phyloP scores from a whole-genome alignment of 768 basidiomycete genomes.

The Boletus sp. region DNA sequence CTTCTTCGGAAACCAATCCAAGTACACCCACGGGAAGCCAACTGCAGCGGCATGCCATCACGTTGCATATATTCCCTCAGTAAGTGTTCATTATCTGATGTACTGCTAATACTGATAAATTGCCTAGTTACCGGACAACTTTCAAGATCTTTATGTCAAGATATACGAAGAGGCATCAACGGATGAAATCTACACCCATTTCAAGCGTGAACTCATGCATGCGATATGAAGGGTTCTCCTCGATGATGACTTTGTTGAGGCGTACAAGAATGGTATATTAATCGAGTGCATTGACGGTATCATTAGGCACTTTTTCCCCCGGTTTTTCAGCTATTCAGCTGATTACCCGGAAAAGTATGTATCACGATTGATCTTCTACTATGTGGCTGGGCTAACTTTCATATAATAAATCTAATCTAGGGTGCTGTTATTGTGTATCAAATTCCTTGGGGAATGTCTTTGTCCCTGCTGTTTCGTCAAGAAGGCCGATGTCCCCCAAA shows the following conservation, averaged over 20 bases:
- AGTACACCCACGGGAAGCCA: constrained; percentile 11
- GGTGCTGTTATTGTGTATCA: neutral
- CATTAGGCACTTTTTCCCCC: neutral
- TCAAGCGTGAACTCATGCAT: constrained; percentile 4
- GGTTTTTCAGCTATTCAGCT: neutral
- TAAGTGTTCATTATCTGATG: neutral
- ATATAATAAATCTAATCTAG: neutral
- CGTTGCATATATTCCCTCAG: constrained; percentile 11
- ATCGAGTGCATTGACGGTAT: neutral
- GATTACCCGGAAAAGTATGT: constrained; percentile 13
- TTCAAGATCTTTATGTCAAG: constrained; percentile 6
- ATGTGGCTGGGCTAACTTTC: neutral
- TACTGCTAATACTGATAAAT: neutral
- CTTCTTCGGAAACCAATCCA: constrained; percentile 19
- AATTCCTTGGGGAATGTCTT: constrained; percentile 2
- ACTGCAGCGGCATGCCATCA: constrained; percentile 14
- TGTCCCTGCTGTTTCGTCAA: neutral
- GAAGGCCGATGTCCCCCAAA: neutral
- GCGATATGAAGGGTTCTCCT: neutral
- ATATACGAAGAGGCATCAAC: neutral
- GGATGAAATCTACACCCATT: neutral
- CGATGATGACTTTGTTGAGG: neutral
- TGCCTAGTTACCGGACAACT: constrained; percentile 6
- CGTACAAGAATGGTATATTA: neutral
- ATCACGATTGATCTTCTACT: neutral